Evolutionary conservation across 169 alveolate species (phyloP), one percentile per base, ranked within the genome.

Genomic region (Cytauxzoon felis): DNA sequence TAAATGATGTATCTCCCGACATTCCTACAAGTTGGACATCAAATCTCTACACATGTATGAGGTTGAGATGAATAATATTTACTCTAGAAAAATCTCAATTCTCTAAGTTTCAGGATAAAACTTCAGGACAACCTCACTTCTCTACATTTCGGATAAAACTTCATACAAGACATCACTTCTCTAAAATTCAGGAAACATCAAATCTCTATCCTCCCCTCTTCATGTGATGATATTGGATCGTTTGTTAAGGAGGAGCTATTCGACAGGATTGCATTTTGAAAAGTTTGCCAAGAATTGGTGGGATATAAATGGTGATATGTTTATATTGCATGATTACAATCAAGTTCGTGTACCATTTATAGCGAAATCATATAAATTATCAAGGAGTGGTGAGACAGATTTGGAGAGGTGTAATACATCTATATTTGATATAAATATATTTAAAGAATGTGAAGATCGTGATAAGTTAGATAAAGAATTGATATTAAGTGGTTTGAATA

Each of bases 321-420:
- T 67, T 33, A 41, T 66, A 18, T 36, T 76, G 76, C 86, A 76
- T 43, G 86, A 76, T 26, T 76, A 76, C 54, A 76, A 76, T 68
- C 63, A 76, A 54, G 86, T 76, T 5, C 6, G 86, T 16, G 59
- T 76, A 26, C 86, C 86, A 2, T 76, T 76, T 40, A 76, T 76
- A 7, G 81, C 81, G 19, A 45, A 57, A n/a, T 56, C 86, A 21
- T 66, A 76, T 33, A 18, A 26, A 19, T 34, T 27, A 24, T 32
- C 23, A 0, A 16, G 38, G 47, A 59, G 47, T 21, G 69, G n/a
- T n/a, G n/a, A n/a, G n/a, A n/a, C n/a, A n/a, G n/a, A n/a, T n/a
- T n/a, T n/a, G n/a, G n/a, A n/a, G n/a, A n/a, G n/a, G n/a, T n/a
- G n/a, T n/a, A n/a, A 59, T 59, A 42, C 30, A 47, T 8, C 43